These are phyloP conservation scores for Chionographis japonica DNA, from an alignment of 106 monocot species.

Conservation along the genomic window DNA sequence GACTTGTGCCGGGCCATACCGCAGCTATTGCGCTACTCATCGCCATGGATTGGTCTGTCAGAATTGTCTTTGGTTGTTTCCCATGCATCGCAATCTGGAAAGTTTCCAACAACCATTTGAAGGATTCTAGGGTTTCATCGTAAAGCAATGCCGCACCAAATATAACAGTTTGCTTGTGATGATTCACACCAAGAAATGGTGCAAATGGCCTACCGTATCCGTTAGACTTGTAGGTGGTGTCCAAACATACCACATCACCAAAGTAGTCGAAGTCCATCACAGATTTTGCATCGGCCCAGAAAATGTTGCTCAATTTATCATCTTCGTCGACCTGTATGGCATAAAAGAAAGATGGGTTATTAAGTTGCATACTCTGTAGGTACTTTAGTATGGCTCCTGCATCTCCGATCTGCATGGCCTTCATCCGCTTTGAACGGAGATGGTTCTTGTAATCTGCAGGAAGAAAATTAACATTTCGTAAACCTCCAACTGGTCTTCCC, in stretches of 20 bases:
- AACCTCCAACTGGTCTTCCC: conserved; percentile 15
- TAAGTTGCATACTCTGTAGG: conserved; percentile 36
- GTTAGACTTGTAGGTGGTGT: conserved; percentile 40
- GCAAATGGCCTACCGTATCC: conserved; percentile 40
- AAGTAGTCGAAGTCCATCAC: conserved; percentile 26
- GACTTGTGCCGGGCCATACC: conserved; percentile 30
- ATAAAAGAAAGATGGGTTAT: conserved; percentile 36
- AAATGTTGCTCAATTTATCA: conserved; percentile 41
- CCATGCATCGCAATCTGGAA: conserved; percentile 47
- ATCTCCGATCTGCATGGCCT: conserved; percentile 37
- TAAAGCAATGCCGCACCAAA: conserved; percentile 46
- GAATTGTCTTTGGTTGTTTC: conserved; percentile 32
- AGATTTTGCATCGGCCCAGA: conserved; percentile 43
- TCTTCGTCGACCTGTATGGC: conserved; percentile 46
- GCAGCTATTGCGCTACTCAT: conserved; percentile 27
- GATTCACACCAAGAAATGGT: conserved; percentile 40
- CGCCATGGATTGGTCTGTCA: conserved; percentile 24
- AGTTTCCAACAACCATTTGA: conserved; percentile 46
- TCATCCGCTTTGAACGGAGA: conserved; percentile 29
- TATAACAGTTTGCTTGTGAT: conserved; percentile 36
- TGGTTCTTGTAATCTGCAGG: conserved; percentile 32
- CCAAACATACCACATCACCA: conserved; percentile 39
- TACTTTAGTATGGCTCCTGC: conserved; percentile 36
- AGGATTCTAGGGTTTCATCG: conserved; percentile 39
- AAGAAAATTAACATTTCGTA: conserved; percentile 26